Percentiles rank a stretch among this genome's conserved stretches.
These are phyloP conservation scores for Pseudophaeomoniella oleicola DNA, from an alignment of 2,329 filamentous ascomycete species.

Conservation along the genomic window DNA sequence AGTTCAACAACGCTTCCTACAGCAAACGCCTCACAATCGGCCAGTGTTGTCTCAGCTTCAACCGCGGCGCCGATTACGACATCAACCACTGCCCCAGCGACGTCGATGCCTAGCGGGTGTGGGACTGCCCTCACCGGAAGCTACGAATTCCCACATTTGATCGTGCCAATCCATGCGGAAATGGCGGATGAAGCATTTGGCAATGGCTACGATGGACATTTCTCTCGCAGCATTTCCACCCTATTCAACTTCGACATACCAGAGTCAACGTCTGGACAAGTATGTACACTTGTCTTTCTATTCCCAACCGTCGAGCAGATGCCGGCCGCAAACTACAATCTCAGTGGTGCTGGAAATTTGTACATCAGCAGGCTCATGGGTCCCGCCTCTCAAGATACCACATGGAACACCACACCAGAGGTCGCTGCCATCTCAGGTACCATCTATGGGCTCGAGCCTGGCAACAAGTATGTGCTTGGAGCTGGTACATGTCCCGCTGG, in stretches of 20 bases:
- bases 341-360: slow-evolving; percentile 38
- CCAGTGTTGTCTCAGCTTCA: neutral
- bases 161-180: slow-evolving; percentile 43
- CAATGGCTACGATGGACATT: slow-evolving; percentile 38
- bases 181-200: slow-evolving; percentile 36
- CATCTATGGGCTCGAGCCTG: slow-evolving; percentile 29
- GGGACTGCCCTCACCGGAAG: slow-evolving; percentile 6
- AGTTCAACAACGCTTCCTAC: slow-evolving; percentile 4
- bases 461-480: slow-evolving; percentile 37
- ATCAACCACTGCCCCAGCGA: slow-evolving; percentile 1
- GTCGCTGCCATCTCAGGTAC: slow-evolving; percentile 27
- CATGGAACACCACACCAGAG: slow-evolving; percentile 35
- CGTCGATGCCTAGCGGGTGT: slow-evolving; percentile 1
- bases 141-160: slow-evolving; percentile 46
- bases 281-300: slow-evolving; percentile 49
- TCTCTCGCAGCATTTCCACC: slow-evolving; percentile 37
- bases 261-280: slow-evolving; percentile 35
- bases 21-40: no score
- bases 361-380: slow-evolving; percentile 32
- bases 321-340: slow-evolving; percentile 41
- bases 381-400: slow-evolving; percentile 33
- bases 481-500: slow-evolving; percentile 42
- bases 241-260: slow-evolving; percentile 60
- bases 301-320: slow-evolving; percentile 43
- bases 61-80: neutral